These are phyloP conservation scores for Colletotrichum sojae DNA, from an alignment of 2,329 filamentous ascomycete species.

Conservation along the genomic window DNA sequence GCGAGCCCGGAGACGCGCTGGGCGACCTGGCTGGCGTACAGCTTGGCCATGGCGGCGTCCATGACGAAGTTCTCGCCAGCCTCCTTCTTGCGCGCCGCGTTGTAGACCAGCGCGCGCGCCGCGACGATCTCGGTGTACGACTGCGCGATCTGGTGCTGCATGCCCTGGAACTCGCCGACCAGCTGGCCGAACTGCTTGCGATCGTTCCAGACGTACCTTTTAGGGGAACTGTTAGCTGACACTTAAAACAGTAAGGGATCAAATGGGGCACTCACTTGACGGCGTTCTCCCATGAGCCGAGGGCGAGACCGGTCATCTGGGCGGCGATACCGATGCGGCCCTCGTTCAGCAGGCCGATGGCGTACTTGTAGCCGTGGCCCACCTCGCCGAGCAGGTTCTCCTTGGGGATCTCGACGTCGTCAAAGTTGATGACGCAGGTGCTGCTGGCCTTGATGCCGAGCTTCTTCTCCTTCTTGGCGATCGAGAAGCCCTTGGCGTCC, in stretches of 20 bases:
- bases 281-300: slow-evolving; percentile 96
- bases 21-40: slow-evolving; percentile 94
- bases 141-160: slow-evolving; percentile 99
- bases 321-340: slow-evolving; percentile 97
- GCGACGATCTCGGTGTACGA: slow-evolving; percentile 94
- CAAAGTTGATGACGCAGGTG: slow-evolving; percentile 97
- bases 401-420: slow-evolving; percentile 92
- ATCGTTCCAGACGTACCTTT: slow-evolving; percentile 95
- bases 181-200: slow-evolving; percentile 95
- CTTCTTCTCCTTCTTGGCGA: slow-evolving; percentile 99
- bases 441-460: slow-evolving; percentile 95
- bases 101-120: slow-evolving; percentile 93
- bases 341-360: slow-evolving; percentile 94
- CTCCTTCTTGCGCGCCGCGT: slow-evolving; percentile 98
- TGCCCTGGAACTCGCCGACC: slow-evolving; percentile 97
- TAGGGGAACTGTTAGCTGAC: too few relatives aligned
- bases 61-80: slow-evolving; percentile 94
- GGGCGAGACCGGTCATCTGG: slow-evolving; percentile 97
- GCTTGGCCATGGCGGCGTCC: slow-evolving; percentile 98
- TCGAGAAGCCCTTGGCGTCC: slow-evolving; percentile 87
- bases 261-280: slow-evolving; percentile 69
- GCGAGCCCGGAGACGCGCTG: slow-evolving; percentile 87
- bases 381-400: slow-evolving; percentile 90
- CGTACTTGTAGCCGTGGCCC: slow-evolving; percentile 97
- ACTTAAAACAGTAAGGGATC: too few relatives aligned